Evolutionary conservation across 202 grass and related monocot genomes (phyloP).

Genomic region (Panicum virgatum): DNA sequence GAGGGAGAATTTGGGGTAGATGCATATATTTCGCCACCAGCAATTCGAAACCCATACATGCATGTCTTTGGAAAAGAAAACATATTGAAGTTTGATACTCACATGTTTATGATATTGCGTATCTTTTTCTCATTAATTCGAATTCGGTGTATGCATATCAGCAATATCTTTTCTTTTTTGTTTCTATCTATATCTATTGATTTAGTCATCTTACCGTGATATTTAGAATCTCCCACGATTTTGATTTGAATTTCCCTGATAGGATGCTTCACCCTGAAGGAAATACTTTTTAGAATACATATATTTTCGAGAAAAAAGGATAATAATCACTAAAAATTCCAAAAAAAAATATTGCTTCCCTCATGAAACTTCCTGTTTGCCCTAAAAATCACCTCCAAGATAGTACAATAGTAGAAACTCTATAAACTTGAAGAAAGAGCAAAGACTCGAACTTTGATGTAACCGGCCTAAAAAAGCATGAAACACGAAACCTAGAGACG

Average conservation of each 20-base stretch:
- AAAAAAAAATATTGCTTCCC: too few species aligned
- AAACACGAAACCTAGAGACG: background rate
- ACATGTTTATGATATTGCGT: too few species aligned
- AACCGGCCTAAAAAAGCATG: background rate
- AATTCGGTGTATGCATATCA: background rate
- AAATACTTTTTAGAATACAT: too few species aligned
- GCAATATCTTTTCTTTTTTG: background rate
- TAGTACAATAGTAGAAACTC: background rate
- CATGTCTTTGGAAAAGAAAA: too few species aligned
- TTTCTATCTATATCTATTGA: too few species aligned
- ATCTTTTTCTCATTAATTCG: background rate
- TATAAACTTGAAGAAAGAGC: too few species aligned
- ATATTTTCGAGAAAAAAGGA: background rate
- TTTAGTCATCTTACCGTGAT: too few species aligned
- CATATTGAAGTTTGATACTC: too few species aligned
- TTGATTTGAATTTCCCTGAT: too few species aligned
- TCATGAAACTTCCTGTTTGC: too few species aligned
- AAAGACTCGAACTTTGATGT: background rate
- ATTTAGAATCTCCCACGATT: background rate
- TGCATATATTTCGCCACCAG: background rate
- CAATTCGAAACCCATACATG: background rate
- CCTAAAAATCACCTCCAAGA: background rate
- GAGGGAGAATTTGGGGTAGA: background rate
- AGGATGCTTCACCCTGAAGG: too few species aligned
- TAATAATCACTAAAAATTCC: too few species aligned